Evolutionary conservation across 805 yeast genomes (phyloP), one percentile per base, ranked within the genome.

Genomic region (Ogataea sp.): DNA sequence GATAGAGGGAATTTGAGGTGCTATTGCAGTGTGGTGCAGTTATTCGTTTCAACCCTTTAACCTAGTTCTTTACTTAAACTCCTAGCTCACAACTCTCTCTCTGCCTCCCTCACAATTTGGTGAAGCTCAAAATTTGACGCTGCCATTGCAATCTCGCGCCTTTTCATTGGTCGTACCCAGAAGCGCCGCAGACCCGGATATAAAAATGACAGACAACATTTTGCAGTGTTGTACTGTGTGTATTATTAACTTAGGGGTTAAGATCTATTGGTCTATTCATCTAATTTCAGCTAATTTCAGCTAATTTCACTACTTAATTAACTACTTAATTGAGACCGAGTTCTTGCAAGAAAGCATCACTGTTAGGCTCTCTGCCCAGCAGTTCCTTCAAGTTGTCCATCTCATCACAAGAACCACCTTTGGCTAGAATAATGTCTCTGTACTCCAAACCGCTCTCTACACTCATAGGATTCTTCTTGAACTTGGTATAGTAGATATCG

Each of bases 341-440:
- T 55, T 84, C 94, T 48, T 70, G 49, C 47, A 84, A 65, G 64
- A 86, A 86, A 0, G 94, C 89, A 25, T 70, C 75, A 35, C 79
- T 73, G 50, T 72, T 75, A 37, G 95, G 94, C 51, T 76, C 71
- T 58, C 96, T 75, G 4, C 90, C 93, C 43, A 86, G 66, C 36
- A 84, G 66, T 49, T 78, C 84, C 33, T 59, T 61, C 55, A 86
- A 67, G 43, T 73, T 72, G 32, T 77, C 84, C 63, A 71, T 68
- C 45, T 78, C 83, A 36, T 84, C 94, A 42, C 71, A 61, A 2
- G 87, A 69, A 6, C 90, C 90, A 45, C 95, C 95, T 46, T 78
- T 73, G 15, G 70, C 72, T 50, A 86, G 65, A 21, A 86, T 75
- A 31, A 70, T 66, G 52, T 82, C 83, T 55, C 94, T 74, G 59